These are phyloP conservation scores for Serendipita sp. DNA, from an alignment of 1,284 basidiomycete genomes.

Conservation along the genomic window DNA sequence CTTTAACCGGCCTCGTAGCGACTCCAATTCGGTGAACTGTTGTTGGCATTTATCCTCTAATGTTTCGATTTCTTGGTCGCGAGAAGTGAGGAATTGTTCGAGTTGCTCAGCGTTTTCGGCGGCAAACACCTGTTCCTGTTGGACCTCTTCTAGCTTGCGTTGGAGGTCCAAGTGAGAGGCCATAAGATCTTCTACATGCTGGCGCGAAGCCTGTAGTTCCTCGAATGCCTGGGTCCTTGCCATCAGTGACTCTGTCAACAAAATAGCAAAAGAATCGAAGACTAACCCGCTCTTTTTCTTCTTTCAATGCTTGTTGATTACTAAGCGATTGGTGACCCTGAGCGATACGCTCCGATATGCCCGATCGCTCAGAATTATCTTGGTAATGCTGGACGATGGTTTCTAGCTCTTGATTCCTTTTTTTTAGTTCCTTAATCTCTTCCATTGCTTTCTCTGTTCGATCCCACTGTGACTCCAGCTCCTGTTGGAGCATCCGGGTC, in stretches of 20 bases:
- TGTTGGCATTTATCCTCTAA: constrained; percentile 27
- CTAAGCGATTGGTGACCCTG: constrained; percentile 37
- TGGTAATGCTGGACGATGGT: constrained; percentile 40
- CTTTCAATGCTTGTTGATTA: constrained; percentile 36
- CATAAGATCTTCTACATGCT: constrained; percentile 21
- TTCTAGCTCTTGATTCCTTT: constrained; percentile 32
- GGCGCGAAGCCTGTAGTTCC: constrained; percentile 23
- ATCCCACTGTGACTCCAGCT: constrained; percentile 46
- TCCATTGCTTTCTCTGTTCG: constrained; percentile 36
- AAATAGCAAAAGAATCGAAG: neutral
- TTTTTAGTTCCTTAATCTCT: constrained; percentile 28
- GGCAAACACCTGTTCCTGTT: constrained; percentile 41
- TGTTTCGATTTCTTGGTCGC: constrained; percentile 34
- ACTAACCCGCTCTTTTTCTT: constrained; percentile 40
- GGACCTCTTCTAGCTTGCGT: constrained; percentile 35
- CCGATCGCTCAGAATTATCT: constrained; percentile 21
- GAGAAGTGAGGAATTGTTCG: constrained; percentile 40
- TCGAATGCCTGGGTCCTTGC: constrained; percentile 27
- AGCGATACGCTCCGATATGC: constrained; percentile 7
- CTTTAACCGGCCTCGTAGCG: constrained; percentile 38
- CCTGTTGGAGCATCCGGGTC: constrained; percentile 25
- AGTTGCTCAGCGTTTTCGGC: constrained; percentile 37
- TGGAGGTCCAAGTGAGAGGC: constrained; percentile 41
- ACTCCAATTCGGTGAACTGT: constrained; percentile 33
- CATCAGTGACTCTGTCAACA: neutral